Evolutionary conservation across 495 filamentous ascomycete species (phyloP), one percentile per base, ranked within the genome.

Genomic region (Podospora australis): DNA sequence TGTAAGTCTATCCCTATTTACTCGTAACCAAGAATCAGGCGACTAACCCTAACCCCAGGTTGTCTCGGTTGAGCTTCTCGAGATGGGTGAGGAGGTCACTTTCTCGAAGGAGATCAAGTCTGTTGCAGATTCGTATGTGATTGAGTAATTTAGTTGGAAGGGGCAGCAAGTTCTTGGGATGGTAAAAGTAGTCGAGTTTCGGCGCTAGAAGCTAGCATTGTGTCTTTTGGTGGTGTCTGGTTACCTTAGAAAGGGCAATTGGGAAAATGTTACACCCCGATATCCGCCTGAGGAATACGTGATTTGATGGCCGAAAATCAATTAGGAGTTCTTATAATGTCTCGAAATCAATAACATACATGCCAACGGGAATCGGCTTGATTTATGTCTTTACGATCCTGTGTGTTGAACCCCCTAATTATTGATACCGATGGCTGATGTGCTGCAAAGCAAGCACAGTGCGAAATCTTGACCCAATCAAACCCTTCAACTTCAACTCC

Each of bases 21-120:
- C 2, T 14, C 14, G 5, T 11, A 13, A 24, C 30, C 54, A 61
- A 45, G 60, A 26, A 22, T 39, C 21, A 52, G 29, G 46, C 60
- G 47, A 69, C 39, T 63, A 56, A 58, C 30, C 8, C 17, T 32
- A n/a, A n/a, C 11, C 38, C 26, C 50, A 88, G 85, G 81, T 96
- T 39, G 74, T 73, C 3, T 77, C 80, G 32, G 82, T 90, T 16
- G 74, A 78, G 6, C 69, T 97, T 48, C 56, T 91, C 39, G 89
- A 90, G 39, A 79, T 87, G 75, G 79, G 85, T 45, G 85, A 96
- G 62, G 81, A 84, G 48, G 79, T 95, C 35, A 78, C 82, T 2
- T 97, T 91, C 68, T 85, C 84, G 11, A 96, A 94, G 70, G 90
- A 95, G 35, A 71, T 95, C 52, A 91, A 83, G 68, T 90, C 84